Evolutionary conservation across 2,329 filamentous ascomycete genomes (phyloP).

Genomic region (Fonsecaea monophora): DNA sequence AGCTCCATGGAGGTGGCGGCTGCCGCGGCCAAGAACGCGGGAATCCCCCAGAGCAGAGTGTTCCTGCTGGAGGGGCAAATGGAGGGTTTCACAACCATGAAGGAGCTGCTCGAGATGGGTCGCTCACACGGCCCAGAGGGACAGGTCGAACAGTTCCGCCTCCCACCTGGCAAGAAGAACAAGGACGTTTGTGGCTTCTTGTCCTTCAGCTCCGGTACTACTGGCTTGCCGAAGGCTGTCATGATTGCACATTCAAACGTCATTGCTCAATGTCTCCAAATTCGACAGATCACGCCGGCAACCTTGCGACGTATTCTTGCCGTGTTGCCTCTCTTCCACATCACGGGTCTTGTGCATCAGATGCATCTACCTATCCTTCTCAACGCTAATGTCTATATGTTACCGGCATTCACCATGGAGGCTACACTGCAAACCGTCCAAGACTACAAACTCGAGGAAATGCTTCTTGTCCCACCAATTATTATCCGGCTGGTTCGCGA

Average conservation of each 20-base stretch:
- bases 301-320: slow-evolving; percentile 61
- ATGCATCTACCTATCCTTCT: slow-evolving; percentile 68
- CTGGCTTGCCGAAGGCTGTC: slow-evolving; percentile 45
- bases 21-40: slow-evolving; percentile 61
- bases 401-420: slow-evolving; percentile 68
- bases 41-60: slow-evolving; percentile 59
- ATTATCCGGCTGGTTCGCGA: slow-evolving; percentile 67
- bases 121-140: slow-evolving; percentile 47
- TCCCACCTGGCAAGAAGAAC: slow-evolving; percentile 62
- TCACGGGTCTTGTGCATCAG: slow-evolving; percentile 66
- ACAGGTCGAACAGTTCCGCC: slow-evolving; percentile 58
- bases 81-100: slow-evolving; percentile 56
- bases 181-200: slow-evolving; percentile 61
- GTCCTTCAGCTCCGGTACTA: slow-evolving; percentile 46
- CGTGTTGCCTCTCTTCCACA: slow-evolving; percentile 66
- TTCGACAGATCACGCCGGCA: slow-evolving; percentile 59
- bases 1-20: slow-evolving; percentile 59
- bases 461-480: slow-evolving; percentile 67
- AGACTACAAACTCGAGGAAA: slow-evolving; percentile 61
- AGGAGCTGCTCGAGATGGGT: slow-evolving; percentile 45
- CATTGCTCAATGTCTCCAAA: slow-evolving; percentile 67
- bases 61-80: slow-evolving; percentile 64
- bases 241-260: slow-evolving; percentile 58
- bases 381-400: slow-evolving; percentile 71
- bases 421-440: slow-evolving; percentile 61